Conservation (phyloP, 192 early-diverging fungal species). For the Chytriomyces hyalinus region DNA sequence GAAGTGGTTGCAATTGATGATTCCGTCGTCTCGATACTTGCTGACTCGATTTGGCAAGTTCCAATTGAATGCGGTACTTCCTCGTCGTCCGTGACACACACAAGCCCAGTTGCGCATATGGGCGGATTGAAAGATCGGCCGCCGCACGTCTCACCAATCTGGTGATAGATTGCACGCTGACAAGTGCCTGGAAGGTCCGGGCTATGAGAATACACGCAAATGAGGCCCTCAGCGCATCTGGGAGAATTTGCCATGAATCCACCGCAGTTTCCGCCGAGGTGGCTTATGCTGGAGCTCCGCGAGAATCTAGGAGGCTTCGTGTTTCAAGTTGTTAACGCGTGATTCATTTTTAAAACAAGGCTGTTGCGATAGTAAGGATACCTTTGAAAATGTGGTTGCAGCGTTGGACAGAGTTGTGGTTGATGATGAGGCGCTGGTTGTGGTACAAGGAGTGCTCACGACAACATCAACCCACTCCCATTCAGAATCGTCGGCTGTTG, state of each 20-base stretch:
- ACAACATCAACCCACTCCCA: slow-evolving; percentile 14
- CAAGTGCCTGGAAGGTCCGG: slow-evolving; percentile 16
- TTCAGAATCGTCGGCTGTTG: neutral
- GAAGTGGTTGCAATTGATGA: too few species aligned
- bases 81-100: slow-evolving; percentile 14
- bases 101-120: slow-evolving; percentile 12
- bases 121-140: slow-evolving; percentile 2
- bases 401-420: neutral
- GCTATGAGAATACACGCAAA: slow-evolving; percentile 2
- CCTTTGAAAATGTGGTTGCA: neutral
- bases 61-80: neutral
- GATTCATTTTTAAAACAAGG: too few species aligned
- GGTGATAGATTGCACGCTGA: neutral
- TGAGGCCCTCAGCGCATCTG: slow-evolving; percentile 1
- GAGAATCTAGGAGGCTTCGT: neutral
- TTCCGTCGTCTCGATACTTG: too few species aligned
- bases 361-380: neutral
- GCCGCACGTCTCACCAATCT: slow-evolving; percentile 7
- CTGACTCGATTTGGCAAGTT: neutral
- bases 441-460: slow-evolving; percentile 22
- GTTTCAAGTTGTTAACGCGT: neutral
- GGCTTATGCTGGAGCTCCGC: neutral
- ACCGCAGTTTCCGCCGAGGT: slow-evolving; percentile 6
- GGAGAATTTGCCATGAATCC: slow-evolving; percentile 11
- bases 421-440: slow-evolving; percentile 7